Evolutionary conservation across 139 green algal species (phyloP).

Genomic region (Raphidocelis subcapitata): DNA sequence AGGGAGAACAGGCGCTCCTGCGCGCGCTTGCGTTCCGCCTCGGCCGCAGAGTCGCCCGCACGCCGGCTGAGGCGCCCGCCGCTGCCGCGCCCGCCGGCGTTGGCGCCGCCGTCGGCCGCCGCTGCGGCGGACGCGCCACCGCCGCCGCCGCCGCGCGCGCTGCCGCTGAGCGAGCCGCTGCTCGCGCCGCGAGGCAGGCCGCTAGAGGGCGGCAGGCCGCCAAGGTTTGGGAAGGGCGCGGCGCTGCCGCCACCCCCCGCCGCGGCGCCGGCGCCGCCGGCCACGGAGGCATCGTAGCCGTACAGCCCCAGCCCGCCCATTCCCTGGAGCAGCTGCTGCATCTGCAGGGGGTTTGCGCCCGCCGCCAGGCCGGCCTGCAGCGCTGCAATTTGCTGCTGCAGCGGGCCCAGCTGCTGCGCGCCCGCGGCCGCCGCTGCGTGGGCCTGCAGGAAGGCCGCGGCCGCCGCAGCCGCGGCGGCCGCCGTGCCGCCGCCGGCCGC

Average conservation of each 20-base stretch:
- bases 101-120: not conserved
- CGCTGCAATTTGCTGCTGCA: too few relatives aligned
- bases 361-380: conserved; percentile 19
- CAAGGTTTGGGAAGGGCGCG: not conserved
- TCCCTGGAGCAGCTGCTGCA: conserved; percentile 32
- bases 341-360: conserved; percentile 22
- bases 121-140: conserved; percentile 3
- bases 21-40: conserved; percentile 75
- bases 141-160: not conserved
- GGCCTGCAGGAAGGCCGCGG: too few relatives aligned
- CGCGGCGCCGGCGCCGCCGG: too few relatives aligned
- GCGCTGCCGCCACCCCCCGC: conserved; percentile 15
- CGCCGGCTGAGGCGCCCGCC: conserved; percentile 73
- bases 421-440: too few relatives aligned
- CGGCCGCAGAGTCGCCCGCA: conserved; percentile 64
- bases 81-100: not conserved
- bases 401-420: too few relatives aligned
- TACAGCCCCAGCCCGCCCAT: conserved; percentile 34
- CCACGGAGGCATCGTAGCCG: too few relatives aligned
- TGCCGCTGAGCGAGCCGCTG: conserved; percentile 1
- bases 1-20: conserved; percentile 86
- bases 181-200: conserved; percentile 11
- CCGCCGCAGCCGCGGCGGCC: too few relatives aligned
- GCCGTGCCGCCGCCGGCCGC: too few relatives aligned
- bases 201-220: conserved; percentile 11